Conservation (phyloP, 495 filamentous ascomycete genomes). For the Hypoxylon fragiforme region DNA sequence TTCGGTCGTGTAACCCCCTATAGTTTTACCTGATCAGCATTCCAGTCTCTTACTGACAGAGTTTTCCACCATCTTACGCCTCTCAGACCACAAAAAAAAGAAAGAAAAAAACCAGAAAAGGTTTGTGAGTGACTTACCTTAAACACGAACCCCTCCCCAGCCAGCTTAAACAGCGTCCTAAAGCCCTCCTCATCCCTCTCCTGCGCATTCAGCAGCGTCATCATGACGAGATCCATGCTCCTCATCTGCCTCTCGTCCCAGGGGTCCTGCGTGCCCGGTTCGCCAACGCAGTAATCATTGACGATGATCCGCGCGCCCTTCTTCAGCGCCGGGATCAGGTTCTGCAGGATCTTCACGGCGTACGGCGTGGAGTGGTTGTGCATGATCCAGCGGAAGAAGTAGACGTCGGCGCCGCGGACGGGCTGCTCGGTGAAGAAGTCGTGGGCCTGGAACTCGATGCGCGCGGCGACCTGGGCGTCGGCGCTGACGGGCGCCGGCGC, state of each 20-base stretch:
- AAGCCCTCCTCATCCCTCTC: slow-evolving; percentile 57
- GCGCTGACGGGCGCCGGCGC: slow-evolving; percentile 48
- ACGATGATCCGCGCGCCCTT: slow-evolving; percentile 55
- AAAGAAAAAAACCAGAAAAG: too few species aligned
- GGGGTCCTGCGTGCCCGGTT: slow-evolving; percentile 44
- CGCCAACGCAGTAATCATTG: slow-evolving; percentile 56
- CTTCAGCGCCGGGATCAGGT: slow-evolving; percentile 59
- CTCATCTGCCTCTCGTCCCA: slow-evolving; percentile 57
- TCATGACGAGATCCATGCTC: slow-evolving; percentile 62
- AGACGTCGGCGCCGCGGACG: slow-evolving; percentile 57
- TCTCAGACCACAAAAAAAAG: too few species aligned
- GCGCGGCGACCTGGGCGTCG: slow-evolving; percentile 41
- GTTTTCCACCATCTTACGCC: too few species aligned
- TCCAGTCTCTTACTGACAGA: not conserved
- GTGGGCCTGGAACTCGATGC: slow-evolving; percentile 52
- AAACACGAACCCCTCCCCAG: slow-evolving; percentile 47
- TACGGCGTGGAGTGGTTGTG: slow-evolving; percentile 64
- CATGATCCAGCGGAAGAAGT: slow-evolving; percentile 61
- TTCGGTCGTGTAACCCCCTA: slow-evolving; percentile 44
- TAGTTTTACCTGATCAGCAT: slow-evolving; percentile 6
- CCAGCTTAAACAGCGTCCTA: slow-evolving; percentile 49
- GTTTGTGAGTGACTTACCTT: slow-evolving; percentile 45
- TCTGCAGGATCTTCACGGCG: slow-evolving; percentile 55
- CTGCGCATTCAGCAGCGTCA: slow-evolving; percentile 56
- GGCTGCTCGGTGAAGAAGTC: slow-evolving; percentile 61